Conservation (phyloP, 2,329 filamentous ascomycete genomes). For the Xylariales sp. region DNA sequence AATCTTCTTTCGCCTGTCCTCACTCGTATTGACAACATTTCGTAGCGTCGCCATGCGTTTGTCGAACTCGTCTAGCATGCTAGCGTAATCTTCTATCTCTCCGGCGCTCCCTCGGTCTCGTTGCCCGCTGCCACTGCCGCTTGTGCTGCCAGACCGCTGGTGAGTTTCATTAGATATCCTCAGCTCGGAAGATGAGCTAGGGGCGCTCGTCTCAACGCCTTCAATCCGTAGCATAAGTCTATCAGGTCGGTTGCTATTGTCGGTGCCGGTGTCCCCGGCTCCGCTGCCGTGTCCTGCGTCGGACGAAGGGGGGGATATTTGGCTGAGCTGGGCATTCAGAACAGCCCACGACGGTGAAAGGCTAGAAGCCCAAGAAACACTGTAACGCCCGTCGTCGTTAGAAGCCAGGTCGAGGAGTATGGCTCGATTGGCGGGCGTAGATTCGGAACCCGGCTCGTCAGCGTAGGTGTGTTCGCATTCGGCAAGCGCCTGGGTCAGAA, state of each 20-base stretch:
- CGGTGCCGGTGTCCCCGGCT: slow-evolving; percentile 38
- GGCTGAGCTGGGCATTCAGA: slow-evolving; percentile 59
- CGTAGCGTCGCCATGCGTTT: slow-evolving; percentile 66
- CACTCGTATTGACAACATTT: slow-evolving; percentile 64
- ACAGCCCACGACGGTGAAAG: slow-evolving; percentile 79
- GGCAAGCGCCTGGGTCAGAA: slow-evolving; percentile 74
- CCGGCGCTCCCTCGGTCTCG: slow-evolving; percentile 45
- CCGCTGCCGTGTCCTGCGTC: slow-evolving; percentile 50
- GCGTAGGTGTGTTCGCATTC: slow-evolving; percentile 54
- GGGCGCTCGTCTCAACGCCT: slow-evolving; percentile 57
- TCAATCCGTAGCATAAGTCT: slow-evolving; percentile 72
- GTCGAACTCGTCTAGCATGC: slow-evolving; percentile 67
- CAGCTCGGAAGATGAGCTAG: slow-evolving; percentile 53
- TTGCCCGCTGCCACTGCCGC: slow-evolving; percentile 48
- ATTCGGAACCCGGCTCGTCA: slow-evolving; percentile 47
- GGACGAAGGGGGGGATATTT: slow-evolving; percentile 53
- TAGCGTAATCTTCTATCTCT: slow-evolving; percentile 60
- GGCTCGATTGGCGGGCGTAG: slow-evolving; percentile 55
- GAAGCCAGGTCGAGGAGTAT: slow-evolving; percentile 67
- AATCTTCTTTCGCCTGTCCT: slow-evolving; percentile 55
- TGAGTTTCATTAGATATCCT: slow-evolving; percentile 44
- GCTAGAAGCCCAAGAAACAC: slow-evolving; percentile 76
- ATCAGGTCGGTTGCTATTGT: slow-evolving; percentile 46
- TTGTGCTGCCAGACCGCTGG: slow-evolving; percentile 44
- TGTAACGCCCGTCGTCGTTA: slow-evolving; percentile 57